These are phyloP conservation scores for Pulveroboletus sp. DNA, from an alignment of 768 basidiomycete genomes.

Conservation along the genomic window DNA sequence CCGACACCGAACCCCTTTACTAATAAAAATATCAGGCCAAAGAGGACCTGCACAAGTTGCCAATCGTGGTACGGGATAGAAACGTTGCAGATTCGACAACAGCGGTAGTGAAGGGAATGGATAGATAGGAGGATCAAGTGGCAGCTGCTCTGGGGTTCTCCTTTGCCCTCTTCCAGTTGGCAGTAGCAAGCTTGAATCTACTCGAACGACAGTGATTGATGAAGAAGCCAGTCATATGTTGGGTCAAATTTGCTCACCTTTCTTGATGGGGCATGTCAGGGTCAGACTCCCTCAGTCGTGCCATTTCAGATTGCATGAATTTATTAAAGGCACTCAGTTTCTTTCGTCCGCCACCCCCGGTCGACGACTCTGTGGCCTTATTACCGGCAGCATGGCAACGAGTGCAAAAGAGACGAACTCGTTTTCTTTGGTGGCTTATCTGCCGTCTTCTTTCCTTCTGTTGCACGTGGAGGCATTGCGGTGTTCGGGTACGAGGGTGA, in stretches of 20 bases:
- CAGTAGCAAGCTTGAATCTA: slow-evolving; percentile 69
- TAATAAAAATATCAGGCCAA: slow-evolving; percentile 30
- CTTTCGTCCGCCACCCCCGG: slow-evolving; percentile 48
- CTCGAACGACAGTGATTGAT: slow-evolving; percentile 3
- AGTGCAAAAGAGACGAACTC: slow-evolving; percentile 35
- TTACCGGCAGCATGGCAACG: slow-evolving; percentile 10
- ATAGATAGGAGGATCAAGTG: slow-evolving; percentile 17
- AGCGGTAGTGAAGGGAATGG: slow-evolving; percentile 2
- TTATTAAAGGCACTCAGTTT: slow-evolving; percentile 72
- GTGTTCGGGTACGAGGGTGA: slow-evolving; percentile 8
- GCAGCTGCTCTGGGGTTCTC: slow-evolving; percentile 51
- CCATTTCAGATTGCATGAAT: slow-evolving; percentile 77
- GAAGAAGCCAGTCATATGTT: neutral
- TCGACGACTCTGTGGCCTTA: slow-evolving; percentile 43
- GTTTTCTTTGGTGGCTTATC: slow-evolving; percentile 51
- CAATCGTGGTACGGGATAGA: slow-evolving; percentile 17
- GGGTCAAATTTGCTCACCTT: slow-evolving; percentile 39
- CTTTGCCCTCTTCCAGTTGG: slow-evolving; percentile 74
- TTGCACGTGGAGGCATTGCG: slow-evolving; percentile 42
- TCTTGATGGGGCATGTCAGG: slow-evolving; percentile 71
- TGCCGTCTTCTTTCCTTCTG: slow-evolving; percentile 35
- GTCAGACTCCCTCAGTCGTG: slow-evolving; percentile 69
- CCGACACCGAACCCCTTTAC: slow-evolving; percentile 23
- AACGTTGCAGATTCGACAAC: slow-evolving; percentile 6
- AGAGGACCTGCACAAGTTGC: slow-evolving; percentile 10